phyloP scores from a whole-genome alignment of 129 eudicot species.

The Dittrichia graveolens region DNA sequence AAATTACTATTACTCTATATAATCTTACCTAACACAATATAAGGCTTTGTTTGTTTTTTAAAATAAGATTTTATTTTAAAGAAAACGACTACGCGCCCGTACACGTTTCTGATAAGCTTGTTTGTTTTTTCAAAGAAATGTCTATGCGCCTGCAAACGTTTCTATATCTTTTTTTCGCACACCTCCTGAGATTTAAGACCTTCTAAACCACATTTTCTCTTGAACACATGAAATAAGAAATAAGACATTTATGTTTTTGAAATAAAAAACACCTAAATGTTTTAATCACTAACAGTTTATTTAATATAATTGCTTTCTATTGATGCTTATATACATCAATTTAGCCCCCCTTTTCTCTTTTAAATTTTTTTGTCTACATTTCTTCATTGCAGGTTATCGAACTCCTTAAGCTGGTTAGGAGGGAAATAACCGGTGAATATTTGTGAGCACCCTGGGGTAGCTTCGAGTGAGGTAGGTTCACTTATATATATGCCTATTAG shows the following conservation, averaged over 20 bases:
- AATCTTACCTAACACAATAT: no score
- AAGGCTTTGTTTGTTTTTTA: no score
- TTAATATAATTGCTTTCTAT: not conserved
- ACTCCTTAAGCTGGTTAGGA: conserved; percentile 66
- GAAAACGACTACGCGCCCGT: no score
- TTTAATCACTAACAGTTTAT: not conserved
- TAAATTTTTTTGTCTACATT: not conserved
- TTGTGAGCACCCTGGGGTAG: conserved; percentile 37
- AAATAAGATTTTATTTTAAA: no score
- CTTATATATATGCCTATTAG: conserved; percentile 6
- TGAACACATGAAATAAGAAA: not conserved
- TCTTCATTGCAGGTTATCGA: conserved; percentile 67
- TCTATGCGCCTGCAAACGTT: no score
- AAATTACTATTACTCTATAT: no score
- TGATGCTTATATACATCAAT: not conserved
- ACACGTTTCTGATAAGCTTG: no score
- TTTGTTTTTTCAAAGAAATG: no score
- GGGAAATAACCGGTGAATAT: conserved; percentile 74
- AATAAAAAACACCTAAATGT: no score
- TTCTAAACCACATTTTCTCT: no score
- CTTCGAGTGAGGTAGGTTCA: conserved; percentile 40
- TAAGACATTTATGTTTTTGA: not conserved
- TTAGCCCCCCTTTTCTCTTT: not conserved
- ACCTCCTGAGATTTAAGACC: no score
- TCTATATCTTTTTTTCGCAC: no score